Conservation (phyloP, 495 filamentous ascomycete species). For the Astrothelium subdiscretum region DNA sequence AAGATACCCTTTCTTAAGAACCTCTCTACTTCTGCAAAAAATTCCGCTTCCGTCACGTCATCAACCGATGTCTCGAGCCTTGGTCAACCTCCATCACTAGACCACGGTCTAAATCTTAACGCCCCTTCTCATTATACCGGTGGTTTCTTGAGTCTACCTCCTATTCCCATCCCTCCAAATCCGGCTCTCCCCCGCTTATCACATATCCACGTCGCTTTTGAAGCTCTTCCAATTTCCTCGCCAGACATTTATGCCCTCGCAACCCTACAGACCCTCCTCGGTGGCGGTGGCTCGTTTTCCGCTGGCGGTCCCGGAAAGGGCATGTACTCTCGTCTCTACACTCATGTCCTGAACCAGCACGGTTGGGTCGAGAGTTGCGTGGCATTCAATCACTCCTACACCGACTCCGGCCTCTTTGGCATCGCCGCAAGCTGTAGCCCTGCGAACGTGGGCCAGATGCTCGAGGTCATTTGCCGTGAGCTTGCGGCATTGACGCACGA, state of each 20-base stretch:
- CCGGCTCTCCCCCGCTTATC: slow-evolving; percentile 71
- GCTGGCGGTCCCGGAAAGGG: slow-evolving; percentile 96
- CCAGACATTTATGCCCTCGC: slow-evolving; percentile 93
- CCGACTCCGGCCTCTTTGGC: slow-evolving; percentile 87
- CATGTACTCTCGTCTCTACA: slow-evolving; percentile 96
- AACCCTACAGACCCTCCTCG: slow-evolving; percentile 91
- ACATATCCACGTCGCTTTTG: slow-evolving; percentile 90
- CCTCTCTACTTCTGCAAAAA: slow-evolving; percentile 57
- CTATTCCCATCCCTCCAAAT: slow-evolving; percentile 63
- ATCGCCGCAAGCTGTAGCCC: slow-evolving; percentile 81
- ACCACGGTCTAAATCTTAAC: slow-evolving; percentile 34
- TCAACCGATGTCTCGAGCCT: slow-evolving; percentile 13
- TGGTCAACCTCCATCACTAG: slow-evolving; percentile 30
- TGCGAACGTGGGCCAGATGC: slow-evolving; percentile 59
- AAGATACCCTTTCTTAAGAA: slow-evolving; percentile 93
- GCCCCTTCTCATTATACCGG: slow-evolving; percentile 81
- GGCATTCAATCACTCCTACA: slow-evolving; percentile 95
- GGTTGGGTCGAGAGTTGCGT: slow-evolving; percentile 93
- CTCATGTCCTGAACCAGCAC: slow-evolving; percentile 93
- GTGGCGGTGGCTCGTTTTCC: slow-evolving; percentile 93
- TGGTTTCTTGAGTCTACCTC: slow-evolving; percentile 75
- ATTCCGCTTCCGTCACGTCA: slow-evolving; percentile 41
- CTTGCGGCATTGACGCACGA: slow-evolving; percentile 66
- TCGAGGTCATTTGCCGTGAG: slow-evolving; percentile 89
- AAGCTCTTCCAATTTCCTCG: slow-evolving; percentile 81